Conservation (phyloP, 202 grass and related monocot genomes). For the Carex arenaria region DNA sequence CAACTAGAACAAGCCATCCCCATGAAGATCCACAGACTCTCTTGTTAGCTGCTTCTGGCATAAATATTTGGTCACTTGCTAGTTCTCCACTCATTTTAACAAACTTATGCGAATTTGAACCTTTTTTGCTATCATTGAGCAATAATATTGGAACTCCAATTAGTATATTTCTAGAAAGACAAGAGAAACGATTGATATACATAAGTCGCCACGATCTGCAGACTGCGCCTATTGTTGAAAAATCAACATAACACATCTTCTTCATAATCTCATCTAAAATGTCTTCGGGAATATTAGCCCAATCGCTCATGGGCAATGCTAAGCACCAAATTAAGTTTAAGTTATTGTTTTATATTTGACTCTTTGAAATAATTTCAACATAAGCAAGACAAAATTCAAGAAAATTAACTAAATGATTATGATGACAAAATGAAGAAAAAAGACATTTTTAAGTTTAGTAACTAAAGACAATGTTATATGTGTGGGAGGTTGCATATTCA, state of each 20-base stretch:
- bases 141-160: neutral
- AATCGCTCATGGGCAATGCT: neutral
- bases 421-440: too few relatives aligned
- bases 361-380: neutral
- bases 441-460: too few relatives aligned
- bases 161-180: neutral
- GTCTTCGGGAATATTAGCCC: neutral
- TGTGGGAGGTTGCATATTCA: too few relatives aligned
- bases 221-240: neutral
- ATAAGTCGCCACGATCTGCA: neutral
- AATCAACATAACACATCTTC: neutral
- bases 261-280: neutral
- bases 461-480: too few relatives aligned
- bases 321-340: neutral
- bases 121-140: neutral
- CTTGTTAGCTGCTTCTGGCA: constrained; percentile 18
- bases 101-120: neutral
- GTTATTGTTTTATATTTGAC: neutral
- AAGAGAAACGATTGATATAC: neutral
- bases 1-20: constrained; percentile 15
- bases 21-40: constrained; percentile 13
- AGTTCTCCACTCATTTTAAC: neutral
- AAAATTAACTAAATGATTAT: neutral
- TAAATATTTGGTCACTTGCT: neutral
- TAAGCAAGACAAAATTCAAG: neutral